Percentiles rank a stretch among this genome's conserved stretches.
These are phyloP conservation scores for Yamadazyma dushanensis DNA, from an alignment of 1,139 yeast species.

Conservation along the genomic window DNA sequence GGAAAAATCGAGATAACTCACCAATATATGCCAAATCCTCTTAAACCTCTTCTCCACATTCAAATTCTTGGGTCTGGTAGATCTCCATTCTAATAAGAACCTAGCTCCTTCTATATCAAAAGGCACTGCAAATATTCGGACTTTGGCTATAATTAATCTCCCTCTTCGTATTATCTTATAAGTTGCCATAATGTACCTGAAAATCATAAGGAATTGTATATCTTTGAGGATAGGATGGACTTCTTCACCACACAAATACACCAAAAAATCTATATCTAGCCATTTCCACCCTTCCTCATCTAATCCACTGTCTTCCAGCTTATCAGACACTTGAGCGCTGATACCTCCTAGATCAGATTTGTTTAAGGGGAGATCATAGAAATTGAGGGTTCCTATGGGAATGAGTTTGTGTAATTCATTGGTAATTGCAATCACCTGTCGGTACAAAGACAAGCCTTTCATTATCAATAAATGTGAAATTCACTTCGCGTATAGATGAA, in stretches of 20 bases:
- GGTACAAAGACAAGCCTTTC: conserved; percentile 7
- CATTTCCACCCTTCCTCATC: conserved; percentile 47
- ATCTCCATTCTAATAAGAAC: conserved; percentile 33
- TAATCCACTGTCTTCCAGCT: neutral
- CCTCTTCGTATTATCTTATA: conserved; percentile 26
- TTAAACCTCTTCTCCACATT: conserved; percentile 28
- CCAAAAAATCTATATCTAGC: conserved; percentile 42
- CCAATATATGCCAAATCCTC: conserved; percentile 29
- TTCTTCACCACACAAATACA: conserved; percentile 12
- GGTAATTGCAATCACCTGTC: conserved; percentile 24
- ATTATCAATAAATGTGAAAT: neutral
- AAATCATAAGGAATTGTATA: conserved; percentile 38
- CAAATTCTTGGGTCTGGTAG: conserved; percentile 15
- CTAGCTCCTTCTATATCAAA: conserved; percentile 41
- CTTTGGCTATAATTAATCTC: conserved; percentile 22
- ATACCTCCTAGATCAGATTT: conserved; percentile 28
- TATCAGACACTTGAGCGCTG: neutral
- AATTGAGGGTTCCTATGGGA: conserved; percentile 50
- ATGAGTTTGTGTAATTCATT: conserved; percentile 40
- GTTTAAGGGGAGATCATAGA: conserved; percentile 38
- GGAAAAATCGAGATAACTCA: conserved; percentile 34
- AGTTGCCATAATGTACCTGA: conserved; percentile 46
- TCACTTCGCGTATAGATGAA: conserved; percentile 1
- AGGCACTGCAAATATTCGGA: conserved; percentile 54
- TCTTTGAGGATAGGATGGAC: conserved; percentile 28